Percentiles rank a stretch among this genome's conserved stretches.
phyloP scores from a whole-genome alignment of 306 rosid genomes.

The Prunus mira region DNA sequence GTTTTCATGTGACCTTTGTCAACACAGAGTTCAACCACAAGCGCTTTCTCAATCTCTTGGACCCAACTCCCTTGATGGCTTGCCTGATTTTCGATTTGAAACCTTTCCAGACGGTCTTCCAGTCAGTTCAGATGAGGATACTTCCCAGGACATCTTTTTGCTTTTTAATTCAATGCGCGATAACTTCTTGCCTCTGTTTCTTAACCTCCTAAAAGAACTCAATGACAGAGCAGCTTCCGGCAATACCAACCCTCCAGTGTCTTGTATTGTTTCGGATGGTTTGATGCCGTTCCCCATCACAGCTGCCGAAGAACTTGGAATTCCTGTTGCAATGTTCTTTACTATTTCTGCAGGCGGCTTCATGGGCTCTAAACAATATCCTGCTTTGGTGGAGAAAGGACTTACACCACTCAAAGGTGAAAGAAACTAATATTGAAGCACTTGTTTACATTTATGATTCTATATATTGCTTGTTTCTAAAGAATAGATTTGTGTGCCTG shows the following conservation, averaged over 20 bases:
- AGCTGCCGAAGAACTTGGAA: slow-evolving; percentile 1
- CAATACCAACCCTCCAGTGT: background rate
- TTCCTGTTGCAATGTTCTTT: background rate
- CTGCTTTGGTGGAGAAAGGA: slow-evolving; percentile 8
- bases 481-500: background rate
- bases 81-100: background rate
- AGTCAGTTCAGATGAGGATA: background rate
- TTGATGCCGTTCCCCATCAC: slow-evolving; percentile 5
- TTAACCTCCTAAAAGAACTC: background rate
- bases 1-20: slow-evolving; percentile 8
- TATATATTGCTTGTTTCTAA: background rate
- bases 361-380: background rate
- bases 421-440: background rate
- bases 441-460: too few species aligned
- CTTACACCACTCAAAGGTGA: slow-evolving; percentile 1
- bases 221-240: background rate
- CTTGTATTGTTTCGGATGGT: background rate
- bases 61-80: slow-evolving; percentile 4
- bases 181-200: background rate
- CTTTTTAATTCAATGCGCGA: background rate
- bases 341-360: background rate
- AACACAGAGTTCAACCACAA: slow-evolving; percentile 17
- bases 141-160: background rate
- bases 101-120: slow-evolving; percentile 15
- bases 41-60: background rate